Percentiles rank a stretch among this genome's conserved stretches.
Conservation (phyloP, 2,329 filamentous ascomycete species). For the Coniochaeta prunicola region DNA sequence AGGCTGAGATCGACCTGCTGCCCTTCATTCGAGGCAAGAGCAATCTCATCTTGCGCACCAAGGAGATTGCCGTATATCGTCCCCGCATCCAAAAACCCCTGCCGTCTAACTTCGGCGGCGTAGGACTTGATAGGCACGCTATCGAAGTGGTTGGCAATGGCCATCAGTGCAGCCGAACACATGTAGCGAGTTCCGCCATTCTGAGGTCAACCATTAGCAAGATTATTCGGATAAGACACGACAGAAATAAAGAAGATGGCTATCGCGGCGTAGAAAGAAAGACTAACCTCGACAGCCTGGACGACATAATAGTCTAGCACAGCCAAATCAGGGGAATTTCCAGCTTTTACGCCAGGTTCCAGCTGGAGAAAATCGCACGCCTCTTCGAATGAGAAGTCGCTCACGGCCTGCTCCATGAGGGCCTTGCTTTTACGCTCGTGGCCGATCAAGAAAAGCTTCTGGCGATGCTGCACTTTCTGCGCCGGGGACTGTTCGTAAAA, state of each 20-base stretch:
- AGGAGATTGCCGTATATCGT: not conserved
- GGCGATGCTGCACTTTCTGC: conserved; percentile 17
- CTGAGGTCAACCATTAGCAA: not conserved
- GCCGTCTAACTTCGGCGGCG: not conserved
- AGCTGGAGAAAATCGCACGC: conserved; percentile 14
- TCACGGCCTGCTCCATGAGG: conserved; percentile 10
- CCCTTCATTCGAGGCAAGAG: conserved; percentile 6
- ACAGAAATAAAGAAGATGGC: not conserved
- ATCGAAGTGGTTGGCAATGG: not conserved
- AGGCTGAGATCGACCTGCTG: conserved; percentile 38
- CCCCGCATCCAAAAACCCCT: not conserved
- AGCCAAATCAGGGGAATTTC: not conserved
- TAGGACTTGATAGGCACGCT: not conserved
- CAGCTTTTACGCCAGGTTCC: conserved; percentile 1
- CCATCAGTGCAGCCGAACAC: not conserved
- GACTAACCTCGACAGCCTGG: not conserved
- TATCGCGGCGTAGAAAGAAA: not conserved
- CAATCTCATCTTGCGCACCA: not conserved
- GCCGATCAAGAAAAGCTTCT: conserved; percentile 19
- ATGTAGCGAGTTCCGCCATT: not conserved
- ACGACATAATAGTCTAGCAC: not conserved
- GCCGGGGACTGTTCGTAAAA: conserved; percentile 15
- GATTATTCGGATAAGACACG: not conserved
- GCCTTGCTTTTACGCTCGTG: conserved; percentile 13
- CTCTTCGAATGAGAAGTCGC: conserved; percentile 12